These are phyloP conservation scores for Epichloe brachyelytri DNA, from an alignment of 2,329 filamentous ascomycete genomes.

Conservation along the genomic window DNA sequence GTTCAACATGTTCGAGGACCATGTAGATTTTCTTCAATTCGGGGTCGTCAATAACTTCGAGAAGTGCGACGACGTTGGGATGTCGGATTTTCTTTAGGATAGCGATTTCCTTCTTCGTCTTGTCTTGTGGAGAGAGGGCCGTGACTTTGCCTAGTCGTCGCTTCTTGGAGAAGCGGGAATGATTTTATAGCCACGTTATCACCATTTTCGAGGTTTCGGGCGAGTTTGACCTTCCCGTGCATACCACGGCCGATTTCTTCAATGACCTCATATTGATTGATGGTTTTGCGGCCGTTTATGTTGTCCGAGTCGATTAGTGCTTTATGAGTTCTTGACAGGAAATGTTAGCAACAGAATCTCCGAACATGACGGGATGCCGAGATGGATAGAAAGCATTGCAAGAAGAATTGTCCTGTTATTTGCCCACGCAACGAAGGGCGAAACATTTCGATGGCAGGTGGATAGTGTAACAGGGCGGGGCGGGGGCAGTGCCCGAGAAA, in stretches of 20 bases:
- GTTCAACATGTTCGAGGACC: constrained; percentile 86
- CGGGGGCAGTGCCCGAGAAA: not conserved
- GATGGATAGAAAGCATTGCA: not conserved
- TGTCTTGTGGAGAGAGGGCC: constrained; percentile 52
- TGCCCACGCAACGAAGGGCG: too few relatives aligned
- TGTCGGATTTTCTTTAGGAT: constrained; percentile 97
- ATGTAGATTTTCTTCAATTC: constrained; percentile 97
- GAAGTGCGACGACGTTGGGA: constrained; percentile 86
- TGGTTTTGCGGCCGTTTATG: constrained; percentile 82
- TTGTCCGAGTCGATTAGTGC: constrained; percentile 82
- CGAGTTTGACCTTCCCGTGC: constrained; percentile 95
- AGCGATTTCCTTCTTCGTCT: constrained; percentile 90
- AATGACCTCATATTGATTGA: constrained; percentile 96
- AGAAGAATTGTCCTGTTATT: too few relatives aligned
- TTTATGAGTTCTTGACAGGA: constrained; percentile 57
- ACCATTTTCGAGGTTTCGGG: constrained; percentile 61
- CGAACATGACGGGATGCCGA: too few relatives aligned
- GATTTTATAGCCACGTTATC: constrained; percentile 91
- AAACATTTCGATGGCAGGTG: not conserved
- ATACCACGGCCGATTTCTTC: constrained; percentile 92
- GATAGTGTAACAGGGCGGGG: not conserved
- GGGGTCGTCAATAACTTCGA: constrained; percentile 96
- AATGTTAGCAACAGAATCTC: not conserved
- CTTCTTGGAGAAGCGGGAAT: constrained; percentile 88
- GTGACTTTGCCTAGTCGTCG: constrained; percentile 77